Evolutionary conservation across 148 eudicot species (phyloP), one percentile per base, ranked within the genome.

Genomic region (Selenicereus undatus): DNA sequence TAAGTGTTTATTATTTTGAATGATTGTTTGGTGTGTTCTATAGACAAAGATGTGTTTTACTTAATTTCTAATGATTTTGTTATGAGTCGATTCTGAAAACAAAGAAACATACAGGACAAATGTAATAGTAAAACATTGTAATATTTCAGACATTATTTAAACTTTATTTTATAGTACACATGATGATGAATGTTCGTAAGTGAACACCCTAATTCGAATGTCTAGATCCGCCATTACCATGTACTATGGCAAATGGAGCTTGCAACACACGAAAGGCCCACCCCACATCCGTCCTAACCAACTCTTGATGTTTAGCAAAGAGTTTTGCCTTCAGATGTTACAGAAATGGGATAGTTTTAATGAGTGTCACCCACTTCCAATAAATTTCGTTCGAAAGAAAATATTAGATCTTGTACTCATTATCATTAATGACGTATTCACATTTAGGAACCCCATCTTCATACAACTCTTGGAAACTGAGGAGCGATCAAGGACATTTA

Each of bases 181-280:
- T n/a, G n/a, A n/a, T n/a, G n/a, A n/a, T n/a, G n/a, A n/a, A n/a
- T n/a, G n/a, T n/a, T n/a, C n/a, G n/a, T n/a, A n/a, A n/a, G n/a
- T n/a, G n/a, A n/a, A n/a, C n/a, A n/a, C n/a, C n/a, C n/a, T n/a
- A n/a, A n/a, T n/a, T n/a, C n/a, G n/a, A n/a, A n/a, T n/a, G n/a
- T n/a, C n/a, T n/a, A n/a, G n/a, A n/a, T n/a, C n/a, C n/a, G n/a
- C n/a, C n/a, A n/a, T n/a, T n/a, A 36, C 4, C 39, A 36, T 4
- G 50, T 4, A 43, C n/a, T 5, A 65, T 78, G 2, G 73, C 74
- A 65, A 42, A 45, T 1, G 56, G 32, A 36, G 58, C n/a, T 32
- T 78, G 74, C 17, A 78, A 30, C 24, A 68, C 81, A 36, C 74
- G 20, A 68, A 78, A 78, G 13, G 74, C 74, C 3, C 74, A 18